A percentile compares a stretch with the other conserved stretches of the same genome.
phyloP scores from a whole-genome alignment of 305 asterid genomes.

The Fraxinus dipetala region DNA sequence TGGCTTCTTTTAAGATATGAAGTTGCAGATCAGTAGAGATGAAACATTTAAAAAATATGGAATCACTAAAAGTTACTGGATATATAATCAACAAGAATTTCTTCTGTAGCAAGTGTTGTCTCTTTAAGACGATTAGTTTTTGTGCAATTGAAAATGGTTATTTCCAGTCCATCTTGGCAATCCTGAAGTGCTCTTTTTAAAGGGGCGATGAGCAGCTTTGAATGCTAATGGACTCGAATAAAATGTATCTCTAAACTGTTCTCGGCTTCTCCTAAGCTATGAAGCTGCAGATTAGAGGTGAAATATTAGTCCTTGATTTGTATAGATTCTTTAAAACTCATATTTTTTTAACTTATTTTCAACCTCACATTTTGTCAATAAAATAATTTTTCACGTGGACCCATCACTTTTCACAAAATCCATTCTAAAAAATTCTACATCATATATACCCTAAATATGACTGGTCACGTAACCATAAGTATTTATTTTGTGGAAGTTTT shows the following conservation, averaged over 20 bases:
- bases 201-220: constrained; percentile 31
- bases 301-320: neutral
- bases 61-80: neutral
- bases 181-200: neutral
- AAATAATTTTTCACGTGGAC: no score
- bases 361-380: no score
- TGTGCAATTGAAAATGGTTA: neutral
- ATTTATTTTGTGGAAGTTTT: neutral
- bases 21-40: neutral
- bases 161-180: neutral
- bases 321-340: no score
- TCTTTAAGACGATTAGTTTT: neutral
- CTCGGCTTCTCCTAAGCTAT: constrained; percentile 15
- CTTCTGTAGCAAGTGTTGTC: neutral
- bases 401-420: no score
- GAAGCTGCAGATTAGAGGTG: neutral
- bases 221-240: constrained; percentile 39
- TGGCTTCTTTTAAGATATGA: constrained; percentile 7
- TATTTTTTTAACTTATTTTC: no score
- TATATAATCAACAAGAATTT: neutral
- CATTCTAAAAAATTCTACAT: no score
- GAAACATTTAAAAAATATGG: neutral
- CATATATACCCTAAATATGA: neutral
- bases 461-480: neutral
- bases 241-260: constrained; percentile 34